phyloP scores from a whole-genome alignment of 306 rosid species.

The Trichosanthes cucumerina region DNA sequence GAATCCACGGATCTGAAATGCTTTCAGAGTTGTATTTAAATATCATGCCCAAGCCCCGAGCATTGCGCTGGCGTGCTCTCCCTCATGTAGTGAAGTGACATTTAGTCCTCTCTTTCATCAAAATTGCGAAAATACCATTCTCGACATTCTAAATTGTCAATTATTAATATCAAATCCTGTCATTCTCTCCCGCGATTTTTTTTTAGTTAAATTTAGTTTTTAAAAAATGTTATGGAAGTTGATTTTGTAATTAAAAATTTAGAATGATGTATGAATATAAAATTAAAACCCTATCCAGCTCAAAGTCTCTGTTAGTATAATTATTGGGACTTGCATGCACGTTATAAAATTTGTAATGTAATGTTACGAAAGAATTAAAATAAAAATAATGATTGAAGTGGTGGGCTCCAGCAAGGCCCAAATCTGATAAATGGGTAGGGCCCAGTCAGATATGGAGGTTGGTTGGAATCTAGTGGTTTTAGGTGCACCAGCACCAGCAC shows the following conservation, averaged over 20 bases:
- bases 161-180: background rate
- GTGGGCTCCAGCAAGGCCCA: background rate
- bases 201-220: background rate
- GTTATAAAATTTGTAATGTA: background rate
- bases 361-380: background rate
- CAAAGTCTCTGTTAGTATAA: background rate
- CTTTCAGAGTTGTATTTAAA: conserved; percentile 18
- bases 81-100: background rate
- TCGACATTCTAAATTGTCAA: background rate
- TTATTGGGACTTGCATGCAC: background rate
- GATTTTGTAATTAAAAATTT: too few species aligned
- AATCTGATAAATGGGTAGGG: background rate
- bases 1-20: conserved; percentile 28
- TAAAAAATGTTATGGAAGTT: too few species aligned
- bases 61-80: background rate
- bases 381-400: background rate
- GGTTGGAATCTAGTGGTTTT: too few species aligned
- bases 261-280: background rate
- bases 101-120: background rate
- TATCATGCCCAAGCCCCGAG: background rate
- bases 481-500: too few species aligned
- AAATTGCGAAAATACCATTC: background rate
- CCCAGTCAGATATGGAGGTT: background rate
- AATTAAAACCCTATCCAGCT: background rate
- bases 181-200: background rate